Percentiles rank a stretch among this genome's conserved stretches.
These are phyloP conservation scores for Kodamaea neixiangensis DNA, from an alignment of 805 yeast species.

Conservation along the genomic window DNA sequence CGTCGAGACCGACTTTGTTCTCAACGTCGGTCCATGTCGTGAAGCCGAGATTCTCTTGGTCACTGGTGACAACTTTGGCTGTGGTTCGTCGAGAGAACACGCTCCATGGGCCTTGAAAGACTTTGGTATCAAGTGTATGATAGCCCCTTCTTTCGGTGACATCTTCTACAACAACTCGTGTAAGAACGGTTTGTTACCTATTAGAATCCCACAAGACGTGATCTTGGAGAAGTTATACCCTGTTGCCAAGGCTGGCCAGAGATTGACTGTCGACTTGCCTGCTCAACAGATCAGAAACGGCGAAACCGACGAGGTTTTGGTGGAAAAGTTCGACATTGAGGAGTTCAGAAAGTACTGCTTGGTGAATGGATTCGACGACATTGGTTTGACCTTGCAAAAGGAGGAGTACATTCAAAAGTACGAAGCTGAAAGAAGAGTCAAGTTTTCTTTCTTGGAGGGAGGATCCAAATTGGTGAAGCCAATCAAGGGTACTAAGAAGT, in stretches of 20 bases:
- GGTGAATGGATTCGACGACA: conserved; percentile 93
- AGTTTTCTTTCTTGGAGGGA: conserved; percentile 90
- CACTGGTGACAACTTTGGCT: conserved; percentile 96
- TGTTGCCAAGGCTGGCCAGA: conserved; percentile 70
- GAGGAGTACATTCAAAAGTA: conserved; percentile 73
- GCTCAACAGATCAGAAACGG: conserved; percentile 78
- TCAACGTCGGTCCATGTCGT: conserved; percentile 83
- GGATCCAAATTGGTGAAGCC: conserved; percentile 73
- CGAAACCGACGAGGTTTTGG: conserved; percentile 59
- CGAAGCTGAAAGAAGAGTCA: conserved; percentile 74
- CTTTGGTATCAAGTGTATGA: conserved; percentile 92
- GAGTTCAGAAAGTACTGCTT: conserved; percentile 92
- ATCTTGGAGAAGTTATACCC: conserved; percentile 76
- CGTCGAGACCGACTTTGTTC: conserved; percentile 82
- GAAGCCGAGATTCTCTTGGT: conserved; percentile 81
- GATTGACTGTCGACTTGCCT: conserved; percentile 80
- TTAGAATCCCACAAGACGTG: conserved; percentile 79
- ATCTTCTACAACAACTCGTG: conserved; percentile 96
- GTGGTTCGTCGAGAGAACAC: conserved; percentile 99
- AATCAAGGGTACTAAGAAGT: conserved; percentile 65
- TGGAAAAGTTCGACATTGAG: conserved; percentile 85
- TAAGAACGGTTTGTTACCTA: conserved; percentile 93
- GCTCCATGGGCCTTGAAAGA: conserved; percentile 99
- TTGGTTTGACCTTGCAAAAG: conserved; percentile 91
- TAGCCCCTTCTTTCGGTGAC: conserved; percentile 98